A percentile compares a stretch with the other conserved stretches of the same genome.
These are phyloP conservation scores for Saraca asoca DNA, from an alignment of 331 rosid species.

Conservation along the genomic window DNA sequence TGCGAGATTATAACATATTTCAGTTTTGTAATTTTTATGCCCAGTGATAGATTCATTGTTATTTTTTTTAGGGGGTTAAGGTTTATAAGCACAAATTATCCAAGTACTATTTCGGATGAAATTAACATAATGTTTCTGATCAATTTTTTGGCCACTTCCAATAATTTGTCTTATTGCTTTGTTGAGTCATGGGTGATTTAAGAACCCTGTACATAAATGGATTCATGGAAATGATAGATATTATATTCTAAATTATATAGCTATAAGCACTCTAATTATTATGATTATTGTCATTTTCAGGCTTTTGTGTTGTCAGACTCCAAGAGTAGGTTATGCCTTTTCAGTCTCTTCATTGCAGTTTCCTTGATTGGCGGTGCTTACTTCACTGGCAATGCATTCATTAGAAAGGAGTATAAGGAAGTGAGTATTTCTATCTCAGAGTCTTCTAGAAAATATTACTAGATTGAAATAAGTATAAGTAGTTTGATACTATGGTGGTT, in stretches of 20 bases:
- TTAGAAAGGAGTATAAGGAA: constrained; percentile 57
- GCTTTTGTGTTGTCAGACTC: constrained; percentile 48
- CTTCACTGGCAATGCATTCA: constrained; percentile 51
- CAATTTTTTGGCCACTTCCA: neutral
- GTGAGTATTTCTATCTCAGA: constrained; percentile 39
- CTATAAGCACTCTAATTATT: constrained; percentile 1
- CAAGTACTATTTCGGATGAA: too few species aligned
- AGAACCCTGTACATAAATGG: neutral
- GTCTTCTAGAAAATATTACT: neutral
- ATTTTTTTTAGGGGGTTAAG: too few species aligned
- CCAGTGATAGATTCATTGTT: too few species aligned
- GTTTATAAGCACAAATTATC: too few species aligned
- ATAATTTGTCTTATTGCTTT: constrained; percentile 23
- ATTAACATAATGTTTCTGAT: neutral
- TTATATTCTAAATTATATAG: neutral
- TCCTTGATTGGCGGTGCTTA: constrained; percentile 65
- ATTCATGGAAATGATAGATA: too few species aligned
- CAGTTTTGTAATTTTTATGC: too few species aligned
- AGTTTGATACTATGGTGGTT: neutral
- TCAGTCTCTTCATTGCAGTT: constrained; percentile 49
- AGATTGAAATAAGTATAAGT: neutral
- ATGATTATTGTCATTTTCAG: constrained; percentile 44
- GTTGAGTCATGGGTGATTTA: neutral
- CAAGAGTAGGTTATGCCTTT: constrained; percentile 65
- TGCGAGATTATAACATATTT: too few species aligned